Conservation (phyloP, 2,329 filamentous ascomycete genomes). For the Exophiala dermatitidis region DNA sequence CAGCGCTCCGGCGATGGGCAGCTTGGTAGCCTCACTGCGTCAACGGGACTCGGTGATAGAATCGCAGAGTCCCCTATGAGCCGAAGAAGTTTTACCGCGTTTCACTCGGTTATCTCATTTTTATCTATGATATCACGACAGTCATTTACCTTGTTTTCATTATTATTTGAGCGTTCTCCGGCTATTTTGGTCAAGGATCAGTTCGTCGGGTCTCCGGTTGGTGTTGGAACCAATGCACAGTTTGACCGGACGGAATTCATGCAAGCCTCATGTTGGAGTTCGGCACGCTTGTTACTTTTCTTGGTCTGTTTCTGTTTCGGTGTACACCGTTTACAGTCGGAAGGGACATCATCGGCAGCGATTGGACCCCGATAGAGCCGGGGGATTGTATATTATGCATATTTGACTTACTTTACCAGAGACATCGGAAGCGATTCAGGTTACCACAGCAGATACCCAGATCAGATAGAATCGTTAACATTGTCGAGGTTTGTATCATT, state of each 20-base stretch:
- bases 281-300: neutral
- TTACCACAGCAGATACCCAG: neutral
- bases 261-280: neutral
- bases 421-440: neutral
- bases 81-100: neutral
- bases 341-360: neutral
- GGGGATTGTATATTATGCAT: neutral
- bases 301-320: neutral
- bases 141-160: neutral
- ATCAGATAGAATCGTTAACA: neutral
- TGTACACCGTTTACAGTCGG: neutral
- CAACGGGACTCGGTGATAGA: constrained; percentile 22
- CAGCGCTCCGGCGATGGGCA: constrained; percentile 26
- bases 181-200: neutral
- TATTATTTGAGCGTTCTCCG: neutral
- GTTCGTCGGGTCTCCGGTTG: neutral
- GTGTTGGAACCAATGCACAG: neutral
- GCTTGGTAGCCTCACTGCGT: constrained; percentile 26
- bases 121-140: constrained; percentile 18
- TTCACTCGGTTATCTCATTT: constrained; percentile 17
- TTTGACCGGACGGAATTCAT: neutral
- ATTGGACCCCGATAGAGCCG: neutral
- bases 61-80: constrained; percentile 18
- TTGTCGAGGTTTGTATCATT: no score
- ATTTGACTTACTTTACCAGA: neutral